Evolutionary conservation across 768 basidiomycete genomes (phyloP).

Genomic region (Termitomyces sp.): DNA sequence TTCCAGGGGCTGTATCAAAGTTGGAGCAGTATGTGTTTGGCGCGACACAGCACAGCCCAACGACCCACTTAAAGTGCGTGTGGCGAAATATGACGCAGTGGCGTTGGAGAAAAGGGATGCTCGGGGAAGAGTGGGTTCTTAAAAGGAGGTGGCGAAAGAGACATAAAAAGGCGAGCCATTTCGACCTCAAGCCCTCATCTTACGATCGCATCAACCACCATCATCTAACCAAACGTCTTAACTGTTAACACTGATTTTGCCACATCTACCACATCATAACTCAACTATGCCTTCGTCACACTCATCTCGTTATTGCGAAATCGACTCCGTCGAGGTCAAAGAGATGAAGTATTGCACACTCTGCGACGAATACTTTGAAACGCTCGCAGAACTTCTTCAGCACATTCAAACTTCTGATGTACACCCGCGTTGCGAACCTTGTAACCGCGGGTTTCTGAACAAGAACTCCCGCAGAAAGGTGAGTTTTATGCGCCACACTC

Average conservation of each 20-base stretch:
- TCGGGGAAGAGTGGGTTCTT: slow-evolving; percentile 1
- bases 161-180: slow-evolving; percentile 2
- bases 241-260: neutral
- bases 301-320: neutral
- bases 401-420: neutral
- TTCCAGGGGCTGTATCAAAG: too few relatives aligned
- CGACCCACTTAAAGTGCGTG: neutral
- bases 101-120: neutral
- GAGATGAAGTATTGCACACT: neutral
- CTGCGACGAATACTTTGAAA: slow-evolving; percentile 1
- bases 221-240: neutral
- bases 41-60: neutral
- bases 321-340: neutral
- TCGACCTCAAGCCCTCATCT: neutral
- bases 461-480: slow-evolving; percentile 6
- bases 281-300: neutral
- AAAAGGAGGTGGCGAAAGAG: slow-evolving; percentile 3
- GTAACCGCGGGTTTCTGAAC: slow-evolving; percentile 2
- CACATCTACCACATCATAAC: too few relatives aligned
- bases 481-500: neutral
- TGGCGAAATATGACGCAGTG: neutral
- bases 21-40: too few relatives aligned
- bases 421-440: slow-evolving; percentile 8
- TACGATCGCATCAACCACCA: slow-evolving; percentile 3
- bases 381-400: neutral